Percentiles rank a stretch among this genome's conserved stretches.
phyloP scores from a whole-genome alignment of 192 early-diverging fungal genomes.

The Entrophospora sp. region DNA sequence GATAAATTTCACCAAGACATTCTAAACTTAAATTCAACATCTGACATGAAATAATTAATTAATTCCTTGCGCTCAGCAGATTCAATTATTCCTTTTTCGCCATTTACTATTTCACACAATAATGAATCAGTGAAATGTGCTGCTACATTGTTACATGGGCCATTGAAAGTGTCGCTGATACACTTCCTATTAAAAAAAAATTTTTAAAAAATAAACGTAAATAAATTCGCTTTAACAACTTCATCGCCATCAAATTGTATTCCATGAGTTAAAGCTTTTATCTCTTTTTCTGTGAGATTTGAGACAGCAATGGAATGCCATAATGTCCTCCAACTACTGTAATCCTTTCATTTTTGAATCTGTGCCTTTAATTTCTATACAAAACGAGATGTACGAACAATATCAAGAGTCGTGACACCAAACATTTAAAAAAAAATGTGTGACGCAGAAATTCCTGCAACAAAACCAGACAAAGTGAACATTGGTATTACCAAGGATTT shows the following conservation, averaged over 20 bases:
- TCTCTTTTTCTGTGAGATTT: conserved; percentile 68
- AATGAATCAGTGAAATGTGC: conserved; percentile 85
- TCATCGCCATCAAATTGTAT: conserved; percentile 98
- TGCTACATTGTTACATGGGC: conserved; percentile 73
- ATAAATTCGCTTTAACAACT: conserved; percentile 89
- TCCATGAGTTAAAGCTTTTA: conserved; percentile 81
- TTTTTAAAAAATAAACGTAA: not conserved
- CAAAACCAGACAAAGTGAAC: too few species aligned
- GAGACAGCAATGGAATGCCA: conserved; percentile 80
- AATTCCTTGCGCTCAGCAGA: conserved; percentile 56
- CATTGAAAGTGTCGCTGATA: conserved; percentile 81
- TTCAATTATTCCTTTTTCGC: conserved; percentile 73
- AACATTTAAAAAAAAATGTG: too few species aligned
- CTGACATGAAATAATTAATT: conserved; percentile 61
- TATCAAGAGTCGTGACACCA: conserved; percentile 90
- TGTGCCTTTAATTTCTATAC: conserved; percentile 67
- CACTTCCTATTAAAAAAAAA: conserved; percentile 47
- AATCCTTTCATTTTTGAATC: conserved; percentile 64
- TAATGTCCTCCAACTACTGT: conserved; percentile 90
- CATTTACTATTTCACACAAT: conserved; percentile 58
- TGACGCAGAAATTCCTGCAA: too few species aligned
- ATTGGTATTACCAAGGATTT: too few species aligned
- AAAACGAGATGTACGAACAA: conserved; percentile 88
- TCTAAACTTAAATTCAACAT: conserved; percentile 61
- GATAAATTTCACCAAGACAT: conserved; percentile 82